Conservation (phyloP, 176 grass and related monocot genomes). For the Ananas comosus region DNA sequence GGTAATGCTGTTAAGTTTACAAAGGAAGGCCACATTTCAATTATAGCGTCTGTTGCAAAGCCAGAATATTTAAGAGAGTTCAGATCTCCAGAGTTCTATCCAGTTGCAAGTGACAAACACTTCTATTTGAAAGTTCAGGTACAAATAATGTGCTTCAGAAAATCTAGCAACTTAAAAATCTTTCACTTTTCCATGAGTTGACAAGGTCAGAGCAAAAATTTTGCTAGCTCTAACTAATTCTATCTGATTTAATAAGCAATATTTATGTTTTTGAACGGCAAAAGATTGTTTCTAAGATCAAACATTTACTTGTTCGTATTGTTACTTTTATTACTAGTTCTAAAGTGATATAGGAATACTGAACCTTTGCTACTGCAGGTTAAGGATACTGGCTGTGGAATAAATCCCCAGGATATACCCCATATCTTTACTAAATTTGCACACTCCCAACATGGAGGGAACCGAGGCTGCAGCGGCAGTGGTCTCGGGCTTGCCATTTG, state of each 20-base stretch:
- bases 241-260: no score
- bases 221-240: neutral
- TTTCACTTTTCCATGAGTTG: neutral
- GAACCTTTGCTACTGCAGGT: conserved; percentile 38
- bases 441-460: conserved; percentile 48
- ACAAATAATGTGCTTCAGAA: conserved; percentile 2
- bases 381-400: conserved; percentile 90
- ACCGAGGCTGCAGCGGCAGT: conserved; percentile 50
- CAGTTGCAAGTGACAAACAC: conserved; percentile 51
- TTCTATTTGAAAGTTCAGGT: conserved; percentile 96
- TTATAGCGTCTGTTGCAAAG: conserved; percentile 62
- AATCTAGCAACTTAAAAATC: neutral
- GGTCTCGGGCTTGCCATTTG: conserved; percentile 38
- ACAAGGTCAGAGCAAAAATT: neutral
- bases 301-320: neutral
- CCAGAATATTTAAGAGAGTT: conserved; percentile 72
- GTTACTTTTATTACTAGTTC: neutral
- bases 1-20: conserved; percentile 78
- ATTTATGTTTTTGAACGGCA: no score
- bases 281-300: no score
- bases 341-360: no score
- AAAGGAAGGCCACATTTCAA: conserved; percentile 79
- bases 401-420: conserved; percentile 72
- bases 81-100: conserved; percentile 64
- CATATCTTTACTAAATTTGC: conserved; percentile 92